These are phyloP conservation scores for Dothideomycetes sp. DNA, from an alignment of 2,329 filamentous ascomycete genomes.

Conservation along the genomic window DNA sequence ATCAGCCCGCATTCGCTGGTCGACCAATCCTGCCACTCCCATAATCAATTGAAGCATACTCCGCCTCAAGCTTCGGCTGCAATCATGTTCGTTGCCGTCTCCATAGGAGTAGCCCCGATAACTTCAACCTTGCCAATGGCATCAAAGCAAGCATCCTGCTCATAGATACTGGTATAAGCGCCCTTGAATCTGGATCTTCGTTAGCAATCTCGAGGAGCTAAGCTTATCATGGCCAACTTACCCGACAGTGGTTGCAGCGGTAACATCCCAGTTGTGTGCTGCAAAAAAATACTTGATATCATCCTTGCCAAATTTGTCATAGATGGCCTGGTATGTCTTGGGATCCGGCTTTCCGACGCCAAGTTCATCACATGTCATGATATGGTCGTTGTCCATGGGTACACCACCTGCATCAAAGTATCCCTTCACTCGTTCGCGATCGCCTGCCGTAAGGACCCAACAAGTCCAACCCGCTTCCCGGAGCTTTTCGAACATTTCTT, in stretches of 20 bases:
- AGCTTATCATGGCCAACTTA: conserved; percentile 9
- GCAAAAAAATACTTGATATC: conserved; percentile 44
- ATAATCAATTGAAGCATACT: too few species aligned
- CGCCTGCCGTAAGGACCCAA: conserved; percentile 47
- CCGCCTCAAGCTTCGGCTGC: not conserved
- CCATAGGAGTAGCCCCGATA: conserved; percentile 35
- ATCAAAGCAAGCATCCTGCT: conserved; percentile 42
- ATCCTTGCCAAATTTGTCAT: conserved; percentile 30
- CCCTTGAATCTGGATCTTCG: conserved; percentile 33
- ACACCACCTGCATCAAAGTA: conserved; percentile 43
- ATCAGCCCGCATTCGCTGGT: too few species aligned
- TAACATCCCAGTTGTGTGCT: conserved; percentile 53
- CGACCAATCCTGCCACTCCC: too few species aligned
- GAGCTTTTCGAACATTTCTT: conserved; percentile 36
- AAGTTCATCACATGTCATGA: conserved; percentile 42
- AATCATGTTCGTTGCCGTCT: conserved; percentile 38
- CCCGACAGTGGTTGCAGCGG: conserved; percentile 42
- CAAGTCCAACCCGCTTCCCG: conserved; percentile 40
- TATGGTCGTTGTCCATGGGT: conserved; percentile 42
- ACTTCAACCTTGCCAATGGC: conserved; percentile 46
- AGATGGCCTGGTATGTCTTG: conserved; percentile 37
- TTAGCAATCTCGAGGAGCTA: not conserved
- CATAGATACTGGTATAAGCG: conserved; percentile 45
- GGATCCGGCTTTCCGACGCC: conserved; percentile 44
- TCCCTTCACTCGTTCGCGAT: conserved; percentile 40